Conservation (phyloP, 2,329 filamentous ascomycete genomes). For the Ceratocystis lukuohia region DNA sequence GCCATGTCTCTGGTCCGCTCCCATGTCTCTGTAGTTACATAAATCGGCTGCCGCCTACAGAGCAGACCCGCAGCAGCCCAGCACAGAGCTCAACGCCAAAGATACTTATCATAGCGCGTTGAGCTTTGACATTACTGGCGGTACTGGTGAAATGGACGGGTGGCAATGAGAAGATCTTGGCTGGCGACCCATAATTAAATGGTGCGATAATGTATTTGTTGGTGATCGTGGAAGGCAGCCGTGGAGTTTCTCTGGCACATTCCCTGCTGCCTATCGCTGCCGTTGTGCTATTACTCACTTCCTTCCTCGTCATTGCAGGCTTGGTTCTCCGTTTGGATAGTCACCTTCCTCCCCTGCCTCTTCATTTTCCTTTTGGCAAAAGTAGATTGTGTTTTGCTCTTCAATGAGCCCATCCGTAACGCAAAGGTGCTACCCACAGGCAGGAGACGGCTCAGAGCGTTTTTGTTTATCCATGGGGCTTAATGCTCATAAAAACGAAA, state of each 20-base stretch:
- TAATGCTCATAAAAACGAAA: background rate
- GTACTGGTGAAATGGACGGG: background rate
- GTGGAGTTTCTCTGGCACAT: background rate
- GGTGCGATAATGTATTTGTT: background rate
- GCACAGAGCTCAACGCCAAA: background rate
- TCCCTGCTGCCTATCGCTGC: background rate
- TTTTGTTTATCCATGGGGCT: background rate
- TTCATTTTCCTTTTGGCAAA: background rate
- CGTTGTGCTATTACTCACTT: background rate
- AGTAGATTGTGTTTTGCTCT: background rate
- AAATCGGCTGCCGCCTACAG: background rate
- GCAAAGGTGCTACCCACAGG: conserved; percentile 5
- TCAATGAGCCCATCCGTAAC: background rate
- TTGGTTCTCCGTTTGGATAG: background rate
- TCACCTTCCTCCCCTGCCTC: background rate
- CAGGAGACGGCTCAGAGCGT: background rate
- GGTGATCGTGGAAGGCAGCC: background rate
- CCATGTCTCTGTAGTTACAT: too few relatives aligned
- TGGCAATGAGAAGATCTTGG: background rate
- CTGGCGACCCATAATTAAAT: background rate
- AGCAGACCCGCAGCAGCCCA: background rate
- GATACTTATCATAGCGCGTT: background rate
- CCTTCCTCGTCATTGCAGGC: background rate
- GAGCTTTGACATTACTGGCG: background rate
- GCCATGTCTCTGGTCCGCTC: too few relatives aligned